Conservation (phyloP, 2,329 filamentous ascomycete genomes). For the Curvularia sp. region DNA sequence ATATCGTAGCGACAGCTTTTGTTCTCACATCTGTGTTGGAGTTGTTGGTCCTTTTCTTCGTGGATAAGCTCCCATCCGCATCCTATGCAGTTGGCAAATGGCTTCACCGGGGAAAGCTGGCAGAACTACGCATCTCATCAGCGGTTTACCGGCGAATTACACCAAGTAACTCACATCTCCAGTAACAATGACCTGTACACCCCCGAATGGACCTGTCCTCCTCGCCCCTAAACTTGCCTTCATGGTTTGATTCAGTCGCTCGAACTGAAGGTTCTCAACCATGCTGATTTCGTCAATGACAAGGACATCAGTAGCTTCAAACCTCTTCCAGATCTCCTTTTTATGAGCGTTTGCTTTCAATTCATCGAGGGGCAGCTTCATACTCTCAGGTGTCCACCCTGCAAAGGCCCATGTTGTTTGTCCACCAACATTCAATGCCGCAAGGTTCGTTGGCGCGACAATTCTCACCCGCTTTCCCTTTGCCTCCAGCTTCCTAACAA, state of each 20-base stretch:
- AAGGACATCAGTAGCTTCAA: slow-evolving; percentile 60
- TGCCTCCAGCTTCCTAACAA: slow-evolving; percentile 51
- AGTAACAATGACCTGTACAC: slow-evolving; percentile 63
- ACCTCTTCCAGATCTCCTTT: slow-evolving; percentile 46
- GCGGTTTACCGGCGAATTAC: slow-evolving; percentile 24
- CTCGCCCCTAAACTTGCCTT: slow-evolving; percentile 46
- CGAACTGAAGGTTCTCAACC: slow-evolving; percentile 64
- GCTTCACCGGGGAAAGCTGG: slow-evolving; percentile 63
- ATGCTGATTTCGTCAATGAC: slow-evolving; percentile 73
- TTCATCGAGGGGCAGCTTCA: slow-evolving; percentile 52
- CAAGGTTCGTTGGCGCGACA: slow-evolving; percentile 66
- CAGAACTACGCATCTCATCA: slow-evolving; percentile 30
- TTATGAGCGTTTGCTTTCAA: slow-evolving; percentile 45
- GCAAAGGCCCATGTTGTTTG: slow-evolving; percentile 64
- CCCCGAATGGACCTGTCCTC: slow-evolving; percentile 50
- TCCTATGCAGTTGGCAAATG: slow-evolving; percentile 60
- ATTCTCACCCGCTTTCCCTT: slow-evolving; percentile 56
- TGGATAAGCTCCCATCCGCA: slow-evolving; percentile 53
- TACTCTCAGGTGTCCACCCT: slow-evolving; percentile 60
- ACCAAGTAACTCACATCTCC: slow-evolving; percentile 55
- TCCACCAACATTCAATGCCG: slow-evolving; percentile 65
- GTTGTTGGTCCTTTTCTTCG: slow-evolving; percentile 15
- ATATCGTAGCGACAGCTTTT: slow-evolving; percentile 45
- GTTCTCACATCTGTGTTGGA: slow-evolving; percentile 30
- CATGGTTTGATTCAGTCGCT: slow-evolving; percentile 58